Conservation (phyloP, 257 asterid species). For the Salvia splendens region DNA sequence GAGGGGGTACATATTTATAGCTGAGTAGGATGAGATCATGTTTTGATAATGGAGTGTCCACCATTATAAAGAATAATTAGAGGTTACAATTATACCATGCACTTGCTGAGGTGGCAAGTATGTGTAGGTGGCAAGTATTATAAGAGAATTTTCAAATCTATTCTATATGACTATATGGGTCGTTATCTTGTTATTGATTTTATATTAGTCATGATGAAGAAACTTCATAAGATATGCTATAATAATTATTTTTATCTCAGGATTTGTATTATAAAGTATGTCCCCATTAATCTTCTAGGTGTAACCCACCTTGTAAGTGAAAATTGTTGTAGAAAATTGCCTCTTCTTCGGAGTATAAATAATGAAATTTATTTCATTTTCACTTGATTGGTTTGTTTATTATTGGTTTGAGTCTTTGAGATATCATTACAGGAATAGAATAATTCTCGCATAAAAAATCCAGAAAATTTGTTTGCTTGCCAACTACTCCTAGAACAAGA, state of each 20-base stretch:
- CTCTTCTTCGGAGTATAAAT: neutral
- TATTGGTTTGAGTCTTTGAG: neutral
- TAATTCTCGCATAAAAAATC: neutral
- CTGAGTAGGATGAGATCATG: slow-evolving; percentile 29
- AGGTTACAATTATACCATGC: slow-evolving; percentile 36
- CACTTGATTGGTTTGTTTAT: neutral
- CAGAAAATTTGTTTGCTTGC: neutral
- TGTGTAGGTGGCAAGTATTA: slow-evolving; percentile 26
- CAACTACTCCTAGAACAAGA: neutral
- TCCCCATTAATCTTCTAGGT: neutral
- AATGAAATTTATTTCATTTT: neutral
- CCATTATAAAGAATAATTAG: slow-evolving; percentile 33
- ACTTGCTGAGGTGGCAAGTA: slow-evolving; percentile 36
- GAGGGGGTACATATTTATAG: slow-evolving; percentile 37
- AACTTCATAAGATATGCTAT: neutral
- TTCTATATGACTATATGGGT: slow-evolving; percentile 12
- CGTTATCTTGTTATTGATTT: slow-evolving; percentile 22
- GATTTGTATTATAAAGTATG: neutral
- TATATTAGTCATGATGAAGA: slow-evolving; percentile 1
- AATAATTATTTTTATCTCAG: neutral
- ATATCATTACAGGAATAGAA: neutral
- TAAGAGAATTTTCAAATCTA: slow-evolving; percentile 24
- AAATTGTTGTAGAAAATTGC: slow-evolving; percentile 3
- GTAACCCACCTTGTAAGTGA: slow-evolving; percentile 6
- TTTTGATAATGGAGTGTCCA: slow-evolving; percentile 39